A percentile compares a stretch with the other conserved stretches of the same genome.
Conservation (phyloP, 192 early-diverging fungal species). For the Backusella australiensis region DNA sequence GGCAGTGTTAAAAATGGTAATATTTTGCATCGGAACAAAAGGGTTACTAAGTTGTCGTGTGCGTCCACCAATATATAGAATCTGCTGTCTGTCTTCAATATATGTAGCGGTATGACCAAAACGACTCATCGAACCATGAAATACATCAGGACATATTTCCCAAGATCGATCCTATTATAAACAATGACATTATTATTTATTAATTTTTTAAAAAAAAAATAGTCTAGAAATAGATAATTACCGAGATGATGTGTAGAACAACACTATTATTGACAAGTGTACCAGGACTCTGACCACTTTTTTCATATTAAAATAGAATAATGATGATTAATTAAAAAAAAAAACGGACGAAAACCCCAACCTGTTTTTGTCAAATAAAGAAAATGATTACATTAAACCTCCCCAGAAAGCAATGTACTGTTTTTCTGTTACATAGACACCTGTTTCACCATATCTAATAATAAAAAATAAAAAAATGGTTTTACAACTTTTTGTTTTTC, state of each 20-base stretch:
- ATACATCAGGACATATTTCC: neutral
- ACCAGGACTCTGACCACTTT: neutral
- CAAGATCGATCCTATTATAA: neutral
- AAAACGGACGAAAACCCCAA: neutral
- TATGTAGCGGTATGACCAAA: conserved; percentile 11
- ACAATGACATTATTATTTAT: neutral
- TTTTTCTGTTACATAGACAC: neutral
- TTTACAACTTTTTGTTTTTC: too few relatives aligned
- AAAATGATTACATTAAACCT: neutral
- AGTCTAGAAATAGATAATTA: neutral
- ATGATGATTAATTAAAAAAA: neutral
- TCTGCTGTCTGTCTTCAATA: neutral
- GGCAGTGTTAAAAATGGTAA: neutral
- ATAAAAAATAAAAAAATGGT: neutral
- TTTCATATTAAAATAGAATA: neutral
- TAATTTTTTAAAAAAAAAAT: neutral
- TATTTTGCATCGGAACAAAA: neutral
- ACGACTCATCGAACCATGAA: neutral
- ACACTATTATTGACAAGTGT: neutral
- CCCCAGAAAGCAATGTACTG: neutral
- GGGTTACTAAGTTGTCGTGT: neutral
- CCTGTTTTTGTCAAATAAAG: conserved; percentile 4
- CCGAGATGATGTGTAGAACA: neutral
- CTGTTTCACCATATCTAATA: neutral
- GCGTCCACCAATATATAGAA: neutral